These are phyloP conservation scores for Naematelia encephala DNA, from an alignment of 768 basidiomycete species.

Conservation along the genomic window DNA sequence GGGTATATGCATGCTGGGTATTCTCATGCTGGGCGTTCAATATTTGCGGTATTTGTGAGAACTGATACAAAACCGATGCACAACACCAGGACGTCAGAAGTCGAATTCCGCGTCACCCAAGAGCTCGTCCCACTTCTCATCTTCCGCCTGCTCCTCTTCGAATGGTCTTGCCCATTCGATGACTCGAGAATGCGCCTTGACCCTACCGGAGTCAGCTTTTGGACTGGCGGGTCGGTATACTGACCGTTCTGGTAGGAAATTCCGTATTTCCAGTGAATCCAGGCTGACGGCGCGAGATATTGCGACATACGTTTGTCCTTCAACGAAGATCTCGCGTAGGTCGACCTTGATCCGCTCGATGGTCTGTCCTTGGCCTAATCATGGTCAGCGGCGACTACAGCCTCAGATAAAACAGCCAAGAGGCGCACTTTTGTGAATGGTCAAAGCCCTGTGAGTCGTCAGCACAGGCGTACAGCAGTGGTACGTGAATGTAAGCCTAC, in stretches of 20 bases:
- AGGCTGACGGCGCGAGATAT: constrained; percentile 46
- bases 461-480: not conserved
- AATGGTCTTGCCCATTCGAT: constrained; percentile 32
- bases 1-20: not conserved
- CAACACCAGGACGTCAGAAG: not conserved
- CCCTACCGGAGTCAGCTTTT: constrained; percentile 9
- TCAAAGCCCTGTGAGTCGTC: constrained; percentile 13
- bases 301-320: constrained; percentile 44
- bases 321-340: constrained; percentile 74
- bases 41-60: too few relatives aligned
- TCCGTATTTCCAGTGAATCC: constrained; percentile 39
- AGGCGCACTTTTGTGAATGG: constrained; percentile 21
- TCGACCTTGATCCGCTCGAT: constrained; percentile 90
- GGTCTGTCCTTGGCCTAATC: constrained; percentile 50
- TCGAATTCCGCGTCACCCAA: constrained; percentile 20
- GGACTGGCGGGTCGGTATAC: not conserved
- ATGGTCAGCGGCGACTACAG: constrained; percentile 4
- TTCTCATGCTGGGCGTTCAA: not conserved
- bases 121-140: constrained; percentile 33
- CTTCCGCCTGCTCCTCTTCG: constrained; percentile 27
- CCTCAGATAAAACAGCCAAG: not conserved
- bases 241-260: constrained; percentile 29
- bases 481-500: too few relatives aligned
- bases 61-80: too few relatives aligned
- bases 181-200: constrained; percentile 36